A percentile compares a stretch with the other conserved stretches of the same genome.
Evolutionary conservation across 306 rosid species (phyloP).

Genomic region (Ormosia semicastrata): DNA sequence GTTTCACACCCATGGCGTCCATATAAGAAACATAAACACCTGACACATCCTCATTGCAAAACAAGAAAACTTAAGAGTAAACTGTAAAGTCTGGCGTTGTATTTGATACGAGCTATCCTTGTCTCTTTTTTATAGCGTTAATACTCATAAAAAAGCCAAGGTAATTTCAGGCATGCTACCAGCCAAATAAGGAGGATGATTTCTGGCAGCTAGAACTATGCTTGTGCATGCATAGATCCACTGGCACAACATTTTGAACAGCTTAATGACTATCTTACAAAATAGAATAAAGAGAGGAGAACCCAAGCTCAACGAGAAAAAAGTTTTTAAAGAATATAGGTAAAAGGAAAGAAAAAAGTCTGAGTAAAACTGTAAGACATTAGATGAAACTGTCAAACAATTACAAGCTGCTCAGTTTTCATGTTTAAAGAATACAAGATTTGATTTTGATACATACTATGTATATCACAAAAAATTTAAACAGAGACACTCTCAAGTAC

Average conservation of each 20-base stretch:
- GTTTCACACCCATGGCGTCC: background rate
- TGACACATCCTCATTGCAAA: background rate
- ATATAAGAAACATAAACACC: background rate
- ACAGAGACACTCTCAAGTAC: constrained; percentile 35
- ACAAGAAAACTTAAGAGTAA: background rate
- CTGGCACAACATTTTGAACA: background rate
- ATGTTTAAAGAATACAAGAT: constrained; percentile 76
- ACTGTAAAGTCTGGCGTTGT: background rate
- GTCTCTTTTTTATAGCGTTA: background rate
- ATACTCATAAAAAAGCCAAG: background rate
- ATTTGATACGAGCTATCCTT: background rate
- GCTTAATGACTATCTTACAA: background rate
- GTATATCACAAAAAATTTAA: constrained; percentile 56
- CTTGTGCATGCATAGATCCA: background rate
- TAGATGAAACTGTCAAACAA: constrained; percentile 40
- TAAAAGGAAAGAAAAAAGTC: background rate
- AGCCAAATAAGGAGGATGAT: background rate
- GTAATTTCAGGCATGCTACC: background rate
- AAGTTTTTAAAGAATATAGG: background rate
- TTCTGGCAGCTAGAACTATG: constrained; percentile 3
- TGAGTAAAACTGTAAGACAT: constrained; percentile 29
- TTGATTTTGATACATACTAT: constrained; percentile 47
- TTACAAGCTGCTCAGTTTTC: constrained; percentile 56
- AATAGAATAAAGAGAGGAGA: background rate
- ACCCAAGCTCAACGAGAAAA: background rate